Conservation (phyloP, 2,329 filamentous ascomycete species). For the Fusarium redolens region DNA sequence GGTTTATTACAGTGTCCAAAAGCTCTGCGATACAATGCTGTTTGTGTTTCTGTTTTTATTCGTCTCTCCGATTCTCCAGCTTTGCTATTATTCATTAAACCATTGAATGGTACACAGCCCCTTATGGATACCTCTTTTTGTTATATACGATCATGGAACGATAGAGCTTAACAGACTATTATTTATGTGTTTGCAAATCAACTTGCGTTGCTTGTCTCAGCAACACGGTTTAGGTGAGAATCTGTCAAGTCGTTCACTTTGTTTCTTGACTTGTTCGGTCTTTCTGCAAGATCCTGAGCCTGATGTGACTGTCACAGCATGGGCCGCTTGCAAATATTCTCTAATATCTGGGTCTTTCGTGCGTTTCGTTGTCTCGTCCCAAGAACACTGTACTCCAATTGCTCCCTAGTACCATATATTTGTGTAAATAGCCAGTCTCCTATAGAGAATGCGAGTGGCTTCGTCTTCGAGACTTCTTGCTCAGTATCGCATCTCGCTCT, state of each 20-base stretch:
- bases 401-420: not conserved
- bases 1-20: slow-evolving; percentile 24
- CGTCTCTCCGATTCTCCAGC: slow-evolving; percentile 26
- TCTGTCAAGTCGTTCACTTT: not conserved
- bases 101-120: slow-evolving; percentile 26
- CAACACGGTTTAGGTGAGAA: not conserved
- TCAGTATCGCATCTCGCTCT: slow-evolving; percentile 62
- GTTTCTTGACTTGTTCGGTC: not conserved
- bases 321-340: not conserved
- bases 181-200: slow-evolving; percentile 1
- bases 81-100: slow-evolving; percentile 5
- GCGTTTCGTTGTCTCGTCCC: not conserved
- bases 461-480: slow-evolving; percentile 52
- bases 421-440: not conserved
- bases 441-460: slow-evolving; percentile 39
- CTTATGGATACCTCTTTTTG: slow-evolving; percentile 44
- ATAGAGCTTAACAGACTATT: slow-evolving; percentile 34
- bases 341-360: not conserved
- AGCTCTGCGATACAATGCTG: slow-evolving; percentile 19
- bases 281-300: not conserved
- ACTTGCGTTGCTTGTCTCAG: not conserved
- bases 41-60: slow-evolving; percentile 26
- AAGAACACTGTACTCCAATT: not conserved
- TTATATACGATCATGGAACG: slow-evolving; percentile 31
- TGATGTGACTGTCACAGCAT: too few species aligned